phyloP scores from a whole-genome alignment of 2,329 filamentous ascomycete genomes.

The Hymenoscyphus albidus region DNA sequence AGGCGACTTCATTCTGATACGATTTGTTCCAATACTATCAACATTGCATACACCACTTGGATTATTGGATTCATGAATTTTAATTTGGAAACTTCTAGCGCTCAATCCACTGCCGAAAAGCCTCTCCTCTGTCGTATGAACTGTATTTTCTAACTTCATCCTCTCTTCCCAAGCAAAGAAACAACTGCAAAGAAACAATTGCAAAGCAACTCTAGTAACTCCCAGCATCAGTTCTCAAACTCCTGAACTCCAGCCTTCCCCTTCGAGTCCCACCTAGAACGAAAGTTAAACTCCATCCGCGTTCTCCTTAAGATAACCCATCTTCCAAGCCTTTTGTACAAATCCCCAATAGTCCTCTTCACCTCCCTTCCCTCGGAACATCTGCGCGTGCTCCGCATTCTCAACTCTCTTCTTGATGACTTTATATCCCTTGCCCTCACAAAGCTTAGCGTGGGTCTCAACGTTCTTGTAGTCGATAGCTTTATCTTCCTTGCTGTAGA shows the following conservation, averaged over 20 bases:
- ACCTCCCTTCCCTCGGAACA: slow-evolving; percentile 27
- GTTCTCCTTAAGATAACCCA: slow-evolving; percentile 4
- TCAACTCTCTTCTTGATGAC: slow-evolving; percentile 24
- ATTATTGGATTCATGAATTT: too few species aligned
- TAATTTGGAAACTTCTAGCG: too few species aligned
- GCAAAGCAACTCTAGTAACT: background rate
- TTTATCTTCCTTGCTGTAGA: slow-evolving; percentile 32
- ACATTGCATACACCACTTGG: too few species aligned
- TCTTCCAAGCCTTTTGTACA: slow-evolving; percentile 23
- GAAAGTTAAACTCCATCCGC: background rate
- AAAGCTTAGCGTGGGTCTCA: slow-evolving; percentile 21
- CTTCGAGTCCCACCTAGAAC: too few species aligned
- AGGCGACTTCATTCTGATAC: too few species aligned
- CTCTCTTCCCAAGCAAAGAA: background rate
- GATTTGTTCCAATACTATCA: too few species aligned
- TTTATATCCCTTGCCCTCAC: slow-evolving; percentile 23
- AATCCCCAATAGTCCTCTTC: slow-evolving; percentile 30
- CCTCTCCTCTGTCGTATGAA: background rate
- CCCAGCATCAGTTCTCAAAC: too few species aligned
- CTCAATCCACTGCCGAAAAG: background rate
- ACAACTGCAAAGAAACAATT: background rate
- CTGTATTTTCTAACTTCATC: background rate
- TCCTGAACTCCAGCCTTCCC: too few species aligned
- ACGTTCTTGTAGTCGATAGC: slow-evolving; percentile 27
- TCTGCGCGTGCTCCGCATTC: slow-evolving; percentile 27